Evolutionary conservation across 306 rosid species (phyloP).

Genomic region (Vigna hirtella): DNA sequence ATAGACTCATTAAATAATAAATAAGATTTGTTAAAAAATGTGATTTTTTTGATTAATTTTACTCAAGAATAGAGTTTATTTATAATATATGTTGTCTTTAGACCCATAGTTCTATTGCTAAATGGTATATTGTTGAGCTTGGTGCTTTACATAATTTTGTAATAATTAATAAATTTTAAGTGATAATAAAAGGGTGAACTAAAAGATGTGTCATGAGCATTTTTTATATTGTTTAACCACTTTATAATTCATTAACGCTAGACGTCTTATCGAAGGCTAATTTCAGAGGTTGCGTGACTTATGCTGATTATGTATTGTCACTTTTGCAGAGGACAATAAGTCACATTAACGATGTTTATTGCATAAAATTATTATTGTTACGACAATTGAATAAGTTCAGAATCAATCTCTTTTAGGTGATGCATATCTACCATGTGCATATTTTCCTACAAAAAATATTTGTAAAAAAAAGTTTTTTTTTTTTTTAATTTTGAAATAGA

Average conservation of each 20-base stretch:
- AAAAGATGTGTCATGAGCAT: neutral
- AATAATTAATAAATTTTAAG: neutral
- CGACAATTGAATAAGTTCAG: conserved; percentile 7
- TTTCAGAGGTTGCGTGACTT: neutral
- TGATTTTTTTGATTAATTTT: neutral
- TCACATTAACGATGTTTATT: neutral
- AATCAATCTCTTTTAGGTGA: neutral
- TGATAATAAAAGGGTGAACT: neutral
- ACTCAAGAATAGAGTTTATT: no score
- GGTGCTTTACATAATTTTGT: no score
- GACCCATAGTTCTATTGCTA: no score
- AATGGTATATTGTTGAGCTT: no score
- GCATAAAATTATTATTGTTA: neutral
- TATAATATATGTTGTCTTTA: no score
- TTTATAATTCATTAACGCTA: neutral
- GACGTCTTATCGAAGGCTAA: neutral
- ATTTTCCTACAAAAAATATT: no score
- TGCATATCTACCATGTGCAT: neutral
- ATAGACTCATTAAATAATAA: neutral
- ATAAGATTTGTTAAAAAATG: neutral
- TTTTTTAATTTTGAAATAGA: no score
- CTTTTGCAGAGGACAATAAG: neutral
- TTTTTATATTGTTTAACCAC: no score
- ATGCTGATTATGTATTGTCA: conserved; percentile 1
- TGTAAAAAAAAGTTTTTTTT: no score